Conservation (phyloP, 352 stramenopile species). For the Halophytophthora polymorphica region DNA sequence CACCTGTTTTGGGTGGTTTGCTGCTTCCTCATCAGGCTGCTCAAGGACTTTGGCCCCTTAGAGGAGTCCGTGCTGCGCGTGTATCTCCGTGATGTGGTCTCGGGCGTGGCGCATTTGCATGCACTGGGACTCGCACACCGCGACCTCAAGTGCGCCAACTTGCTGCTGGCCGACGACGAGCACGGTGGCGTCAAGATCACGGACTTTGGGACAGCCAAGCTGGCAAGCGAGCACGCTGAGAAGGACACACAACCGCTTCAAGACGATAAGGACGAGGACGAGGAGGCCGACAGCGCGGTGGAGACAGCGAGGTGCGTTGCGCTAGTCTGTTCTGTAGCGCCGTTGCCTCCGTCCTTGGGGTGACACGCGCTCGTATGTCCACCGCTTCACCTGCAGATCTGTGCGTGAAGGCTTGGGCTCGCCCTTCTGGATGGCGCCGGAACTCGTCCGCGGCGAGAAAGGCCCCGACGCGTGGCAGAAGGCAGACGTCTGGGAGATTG, state of each 20-base stretch:
- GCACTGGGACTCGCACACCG: slow-evolving; percentile 68
- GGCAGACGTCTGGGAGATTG: slow-evolving; percentile 89
- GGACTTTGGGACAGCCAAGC: slow-evolving; percentile 84
- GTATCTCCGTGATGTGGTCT: slow-evolving; percentile 60
- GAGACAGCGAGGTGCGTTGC: slow-evolving; percentile 21
- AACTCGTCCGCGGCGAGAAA: slow-evolving; percentile 89
- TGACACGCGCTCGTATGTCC: background rate
- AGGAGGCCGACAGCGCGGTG: slow-evolving; percentile 10
- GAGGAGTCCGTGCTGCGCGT: slow-evolving; percentile 52
- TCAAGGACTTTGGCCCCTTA: slow-evolving; percentile 81
- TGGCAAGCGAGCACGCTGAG: slow-evolving; percentile 3
- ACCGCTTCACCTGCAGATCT: slow-evolving; percentile 28
- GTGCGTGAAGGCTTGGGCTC: slow-evolving; percentile 80
- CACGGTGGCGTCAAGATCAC: slow-evolving; percentile 76
- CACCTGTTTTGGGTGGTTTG: no score
- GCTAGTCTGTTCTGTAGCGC: background rate
- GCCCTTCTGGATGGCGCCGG: slow-evolving; percentile 95
- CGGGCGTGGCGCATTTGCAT: slow-evolving; percentile 74
- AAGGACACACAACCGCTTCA: background rate
- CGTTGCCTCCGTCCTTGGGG: background rate
- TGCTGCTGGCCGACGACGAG: slow-evolving; percentile 57
- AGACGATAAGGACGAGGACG: slow-evolving; percentile 2
- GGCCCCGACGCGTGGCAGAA: slow-evolving; percentile 78
- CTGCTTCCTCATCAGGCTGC: slow-evolving; percentile 30
- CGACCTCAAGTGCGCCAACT: slow-evolving; percentile 87